Conservation (phyloP, 306 rosid genomes). For the Rubus parviflorus region DNA sequence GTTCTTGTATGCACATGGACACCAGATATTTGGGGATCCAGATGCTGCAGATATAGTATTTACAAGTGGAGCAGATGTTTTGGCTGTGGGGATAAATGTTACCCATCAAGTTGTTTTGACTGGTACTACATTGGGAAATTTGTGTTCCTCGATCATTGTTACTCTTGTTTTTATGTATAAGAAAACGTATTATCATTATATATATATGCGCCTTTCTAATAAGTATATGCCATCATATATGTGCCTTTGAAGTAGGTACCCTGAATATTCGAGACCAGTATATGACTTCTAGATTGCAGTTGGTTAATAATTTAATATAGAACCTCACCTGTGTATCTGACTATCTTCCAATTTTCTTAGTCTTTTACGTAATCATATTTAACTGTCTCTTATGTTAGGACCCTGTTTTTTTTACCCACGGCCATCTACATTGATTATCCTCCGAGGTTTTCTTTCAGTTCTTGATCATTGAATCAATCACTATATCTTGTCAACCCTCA, state of each 20-base stretch:
- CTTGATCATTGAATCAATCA: constrained; percentile 3
- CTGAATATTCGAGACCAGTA: neutral
- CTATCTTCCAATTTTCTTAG: neutral
- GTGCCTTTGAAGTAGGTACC: neutral
- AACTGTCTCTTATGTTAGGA: too few relatives aligned
- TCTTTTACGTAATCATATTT: neutral
- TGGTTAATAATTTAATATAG: neutral
- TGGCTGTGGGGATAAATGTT: constrained; percentile 82
- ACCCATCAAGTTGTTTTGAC: constrained; percentile 87
- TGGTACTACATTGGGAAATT: constrained; percentile 38
- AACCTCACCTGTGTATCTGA: neutral
- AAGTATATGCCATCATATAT: neutral
- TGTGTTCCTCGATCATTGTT: neutral
- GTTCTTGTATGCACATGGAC: constrained; percentile 9
- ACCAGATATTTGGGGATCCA: constrained; percentile 88
- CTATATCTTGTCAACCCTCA: neutral
- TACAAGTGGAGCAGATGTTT: constrained; percentile 75
- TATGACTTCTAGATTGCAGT: neutral
- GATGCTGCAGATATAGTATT: constrained; percentile 94
- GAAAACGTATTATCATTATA: neutral
- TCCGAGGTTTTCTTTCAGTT: neutral
- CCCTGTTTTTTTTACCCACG: neutral
- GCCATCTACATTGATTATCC: neutral
- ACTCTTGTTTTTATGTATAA: neutral
- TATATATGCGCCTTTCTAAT: neutral